Evolutionary conservation across 257 asterid genomes (phyloP).

Genomic region (Capsicum rhomboideum): DNA sequence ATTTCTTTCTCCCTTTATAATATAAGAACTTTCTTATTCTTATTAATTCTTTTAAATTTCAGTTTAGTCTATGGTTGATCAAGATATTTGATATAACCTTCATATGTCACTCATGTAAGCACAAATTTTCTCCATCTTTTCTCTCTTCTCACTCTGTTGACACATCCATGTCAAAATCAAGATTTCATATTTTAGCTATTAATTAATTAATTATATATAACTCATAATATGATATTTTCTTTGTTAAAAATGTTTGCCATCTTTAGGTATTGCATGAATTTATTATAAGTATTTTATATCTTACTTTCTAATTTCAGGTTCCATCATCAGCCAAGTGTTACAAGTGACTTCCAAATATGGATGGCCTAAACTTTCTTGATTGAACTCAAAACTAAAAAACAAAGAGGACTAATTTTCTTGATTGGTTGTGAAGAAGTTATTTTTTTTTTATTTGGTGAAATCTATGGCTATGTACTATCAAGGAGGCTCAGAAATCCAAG

Average conservation of each 20-base stretch:
- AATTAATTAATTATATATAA: neutral
- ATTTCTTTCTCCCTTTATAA: neutral
- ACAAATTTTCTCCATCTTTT: neutral
- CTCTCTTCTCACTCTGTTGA: neutral
- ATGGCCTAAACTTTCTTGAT: too few species aligned
- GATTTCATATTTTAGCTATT: neutral
- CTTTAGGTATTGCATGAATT: conserved; percentile 31
- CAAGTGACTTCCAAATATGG: neutral
- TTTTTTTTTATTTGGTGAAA: neutral
- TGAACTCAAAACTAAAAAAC: too few species aligned
- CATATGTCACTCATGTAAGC: neutral
- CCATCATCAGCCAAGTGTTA: conserved; percentile 3
- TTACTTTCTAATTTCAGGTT: conserved; percentile 16
- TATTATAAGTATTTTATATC: conserved; percentile 4
- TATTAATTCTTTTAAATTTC: neutral
- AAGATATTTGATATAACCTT: conserved; percentile 1
- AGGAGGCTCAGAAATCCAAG: conserved; percentile 55
- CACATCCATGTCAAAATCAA: neutral
- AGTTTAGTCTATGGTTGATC: neutral
- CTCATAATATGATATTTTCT: neutral
- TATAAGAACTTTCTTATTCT: neutral
- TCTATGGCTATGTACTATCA: conserved; percentile 48
- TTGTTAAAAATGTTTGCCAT: conserved; percentile 3
- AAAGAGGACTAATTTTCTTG: too few species aligned
- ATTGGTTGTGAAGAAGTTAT: neutral